These are phyloP conservation scores for Helianthus annuus DNA, from an alignment of 129 eudicot species.

Conservation along the genomic window DNA sequence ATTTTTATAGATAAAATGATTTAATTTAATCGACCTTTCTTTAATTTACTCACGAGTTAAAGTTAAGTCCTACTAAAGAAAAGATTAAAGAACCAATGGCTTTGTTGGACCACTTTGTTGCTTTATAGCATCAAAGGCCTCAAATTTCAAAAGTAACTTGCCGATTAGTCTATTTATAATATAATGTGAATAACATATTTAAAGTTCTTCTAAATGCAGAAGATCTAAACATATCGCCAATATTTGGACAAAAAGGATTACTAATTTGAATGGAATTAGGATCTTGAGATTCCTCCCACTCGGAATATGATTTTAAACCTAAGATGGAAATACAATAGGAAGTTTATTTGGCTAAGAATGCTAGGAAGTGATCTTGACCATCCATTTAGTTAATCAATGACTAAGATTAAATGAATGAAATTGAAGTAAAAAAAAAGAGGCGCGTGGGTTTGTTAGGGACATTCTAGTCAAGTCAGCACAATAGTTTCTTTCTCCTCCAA, in stretches of 20 bases:
- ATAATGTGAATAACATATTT: background rate
- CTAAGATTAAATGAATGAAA: no score
- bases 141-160: slow-evolving; percentile 24
- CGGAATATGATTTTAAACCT: background rate
- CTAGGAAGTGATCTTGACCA: no score
- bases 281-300: background rate
- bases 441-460: no score
- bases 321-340: no score
- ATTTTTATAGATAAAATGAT: background rate
- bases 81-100: slow-evolving; percentile 19
- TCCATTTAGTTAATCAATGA: no score
- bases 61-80: slow-evolving; percentile 10
- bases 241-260: background rate
- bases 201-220: background rate
- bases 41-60: background rate
- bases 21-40: background rate
- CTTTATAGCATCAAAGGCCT: slow-evolving; percentile 16
- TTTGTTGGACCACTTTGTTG: slow-evolving; percentile 30
- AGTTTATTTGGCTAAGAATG: no score
- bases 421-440: no score
- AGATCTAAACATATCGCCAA: background rate
- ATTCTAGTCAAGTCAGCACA: no score
- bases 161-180: slow-evolving; percentile 13
- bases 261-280: background rate
- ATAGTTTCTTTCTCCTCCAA: no score